phyloP scores from a whole-genome alignment of 345 rosid species.

The Aquilaria sinensis region DNA sequence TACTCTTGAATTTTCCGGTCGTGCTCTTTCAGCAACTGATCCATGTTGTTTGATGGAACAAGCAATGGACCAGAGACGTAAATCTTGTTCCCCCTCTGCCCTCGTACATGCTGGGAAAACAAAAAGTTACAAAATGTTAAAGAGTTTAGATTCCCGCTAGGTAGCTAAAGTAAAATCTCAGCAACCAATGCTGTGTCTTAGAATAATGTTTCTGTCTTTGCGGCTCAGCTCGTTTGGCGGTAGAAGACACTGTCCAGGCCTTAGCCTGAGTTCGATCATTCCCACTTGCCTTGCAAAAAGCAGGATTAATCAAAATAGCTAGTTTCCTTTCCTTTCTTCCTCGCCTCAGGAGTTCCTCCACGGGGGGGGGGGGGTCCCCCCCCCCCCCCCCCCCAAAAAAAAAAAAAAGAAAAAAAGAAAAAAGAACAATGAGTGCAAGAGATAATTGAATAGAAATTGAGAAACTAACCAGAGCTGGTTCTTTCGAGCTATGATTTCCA shows the following conservation, averaged over 20 bases:
- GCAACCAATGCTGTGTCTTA: not conserved
- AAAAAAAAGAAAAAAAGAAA: too few species aligned
- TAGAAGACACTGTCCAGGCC: too few species aligned
- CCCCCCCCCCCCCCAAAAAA: too few species aligned
- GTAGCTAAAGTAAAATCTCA: not conserved
- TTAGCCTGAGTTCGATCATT: too few species aligned
- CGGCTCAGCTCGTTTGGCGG: too few species aligned
- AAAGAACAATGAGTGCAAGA: too few species aligned
- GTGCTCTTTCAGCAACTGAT: conserved; percentile 88
- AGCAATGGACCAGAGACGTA: conserved; percentile 84
- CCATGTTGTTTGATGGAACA: conserved; percentile 64
- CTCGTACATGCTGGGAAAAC: conserved; percentile 38
- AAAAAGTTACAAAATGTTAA: conserved; percentile 10
- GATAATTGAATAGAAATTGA: not conserved
- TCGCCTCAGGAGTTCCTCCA: too few species aligned
- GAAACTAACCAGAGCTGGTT: conserved; percentile 38
- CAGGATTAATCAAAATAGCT: too few species aligned
- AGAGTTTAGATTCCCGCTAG: not conserved
- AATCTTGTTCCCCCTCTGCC: conserved; percentile 61
- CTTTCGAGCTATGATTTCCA: conserved; percentile 27
- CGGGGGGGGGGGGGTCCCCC: too few species aligned
- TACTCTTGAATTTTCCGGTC: conserved; percentile 70
- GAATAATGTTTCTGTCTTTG: too few species aligned
- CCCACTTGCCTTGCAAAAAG: too few species aligned
- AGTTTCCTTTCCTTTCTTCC: too few species aligned